A percentile compares a stretch with the other conserved stretches of the same genome.
Conservation (phyloP, 2,329 filamentous ascomycete species). For the Alternaria postmessia region DNA sequence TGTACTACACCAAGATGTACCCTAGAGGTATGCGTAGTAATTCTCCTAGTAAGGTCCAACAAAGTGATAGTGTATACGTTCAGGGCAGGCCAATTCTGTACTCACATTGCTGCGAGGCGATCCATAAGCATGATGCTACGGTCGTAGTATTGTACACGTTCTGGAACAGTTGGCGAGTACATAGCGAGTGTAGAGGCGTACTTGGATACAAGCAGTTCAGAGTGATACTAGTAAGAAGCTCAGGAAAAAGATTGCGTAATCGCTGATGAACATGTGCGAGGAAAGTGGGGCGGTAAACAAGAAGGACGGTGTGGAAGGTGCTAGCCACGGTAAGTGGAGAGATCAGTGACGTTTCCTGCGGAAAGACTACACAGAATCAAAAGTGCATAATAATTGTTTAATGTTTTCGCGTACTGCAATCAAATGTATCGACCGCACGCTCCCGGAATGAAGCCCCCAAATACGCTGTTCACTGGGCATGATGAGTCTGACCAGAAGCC, state of each 20-base stretch:
- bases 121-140: conserved; percentile 1
- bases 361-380: neutral
- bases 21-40: neutral
- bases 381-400: neutral
- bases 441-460: neutral
- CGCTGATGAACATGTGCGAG: neutral
- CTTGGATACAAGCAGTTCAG: neutral
- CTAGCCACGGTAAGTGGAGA: neutral
- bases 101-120: conserved; percentile 3
- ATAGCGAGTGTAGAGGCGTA: neutral
- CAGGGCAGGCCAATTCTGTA: neutral
- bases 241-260: neutral
- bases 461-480: neutral
- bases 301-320: conserved; percentile 1
- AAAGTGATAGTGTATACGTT: neutral
- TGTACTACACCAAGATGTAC: neutral
- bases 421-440: neutral
- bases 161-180: neutral
- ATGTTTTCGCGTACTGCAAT: neutral
- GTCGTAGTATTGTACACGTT: conserved; percentile 2
- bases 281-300: conserved; percentile 8
- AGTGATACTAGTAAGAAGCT: neutral
- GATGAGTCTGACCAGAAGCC: neutral
- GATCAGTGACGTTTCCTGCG: neutral
- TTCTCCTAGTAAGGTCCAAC: neutral